Conservation (phyloP, 345 rosid species). For the Theobroma cacao region DNA sequence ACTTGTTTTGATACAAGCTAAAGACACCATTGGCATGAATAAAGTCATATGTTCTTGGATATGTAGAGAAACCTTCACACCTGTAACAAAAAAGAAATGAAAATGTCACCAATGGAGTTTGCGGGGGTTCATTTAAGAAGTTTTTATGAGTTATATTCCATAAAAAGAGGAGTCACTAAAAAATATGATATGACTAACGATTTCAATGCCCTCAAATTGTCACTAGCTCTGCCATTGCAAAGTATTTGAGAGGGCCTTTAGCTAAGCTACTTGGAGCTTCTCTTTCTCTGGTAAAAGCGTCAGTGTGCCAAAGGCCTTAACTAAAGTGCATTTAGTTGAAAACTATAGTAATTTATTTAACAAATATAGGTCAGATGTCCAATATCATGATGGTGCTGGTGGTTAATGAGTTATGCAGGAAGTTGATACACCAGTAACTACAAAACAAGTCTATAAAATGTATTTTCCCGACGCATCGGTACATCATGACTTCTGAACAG, state of each 20-base stretch:
- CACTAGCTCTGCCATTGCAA: neutral
- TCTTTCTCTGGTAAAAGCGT: neutral
- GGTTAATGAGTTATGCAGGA: neutral
- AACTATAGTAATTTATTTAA: neutral
- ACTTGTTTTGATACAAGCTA: slow-evolving; percentile 73
- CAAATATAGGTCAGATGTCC: neutral
- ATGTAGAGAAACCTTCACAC: slow-evolving; percentile 99
- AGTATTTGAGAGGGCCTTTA: neutral
- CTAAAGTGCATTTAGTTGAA: neutral
- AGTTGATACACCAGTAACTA: neutral
- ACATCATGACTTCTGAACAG: neutral
- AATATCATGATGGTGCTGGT: neutral
- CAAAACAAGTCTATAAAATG: neutral
- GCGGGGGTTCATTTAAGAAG: neutral
- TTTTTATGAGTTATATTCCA: neutral
- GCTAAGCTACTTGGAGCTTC: neutral
- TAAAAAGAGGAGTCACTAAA: neutral
- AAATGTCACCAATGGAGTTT: neutral
- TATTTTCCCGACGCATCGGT: neutral
- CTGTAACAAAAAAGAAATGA: slow-evolving; percentile 36
- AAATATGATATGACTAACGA: neutral
- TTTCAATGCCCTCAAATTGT: neutral
- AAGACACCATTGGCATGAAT: slow-evolving; percentile 84
- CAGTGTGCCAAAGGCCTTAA: neutral
- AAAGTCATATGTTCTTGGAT: slow-evolving; percentile 92